Evolutionary conservation across 129 eudicot genomes (phyloP), one percentile per base, ranked within the genome.

Genomic region (Oenanthe sinensis): DNA sequence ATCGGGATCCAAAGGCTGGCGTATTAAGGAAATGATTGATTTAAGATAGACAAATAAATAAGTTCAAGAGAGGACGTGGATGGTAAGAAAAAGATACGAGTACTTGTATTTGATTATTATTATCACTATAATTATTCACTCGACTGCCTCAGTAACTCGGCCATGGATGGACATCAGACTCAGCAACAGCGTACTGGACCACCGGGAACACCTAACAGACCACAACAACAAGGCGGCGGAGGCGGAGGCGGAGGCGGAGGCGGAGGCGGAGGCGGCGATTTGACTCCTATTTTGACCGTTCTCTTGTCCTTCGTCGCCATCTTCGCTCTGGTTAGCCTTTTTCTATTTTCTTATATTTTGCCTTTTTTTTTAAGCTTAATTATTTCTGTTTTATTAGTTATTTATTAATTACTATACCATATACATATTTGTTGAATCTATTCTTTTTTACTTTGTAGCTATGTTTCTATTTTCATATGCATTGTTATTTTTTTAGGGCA

Each of bases 121-220:
- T 39, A 39, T 39, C 5, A 39, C 5, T 39, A 39, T 39, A 39
- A 14, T 13, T 30, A 67, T 67, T 67, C 19, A 55, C 65, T 55
- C 65, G 52, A 8, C 16, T 24, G 13, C 9, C 68, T n/a, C 68
- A 60, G 68, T 24, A 30, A 68, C 44, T 68, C 75, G n/a, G 47
- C 2, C 74, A 70, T 70, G 75, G 75, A 70, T 26, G 45, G 46
- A 70, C 75, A 60, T n/a, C 68, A 58, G 30, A n/a, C 65, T 58
- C 65, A 69, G 74, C 74, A 19, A 36, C 75, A 70, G 26, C 22
- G 47, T 37, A 70, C 75, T 3, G 45, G 45, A 3, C 46, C 75
- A 5, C 77, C 77, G 28, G 16, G 55, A 44, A 20, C 58, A 45
- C 15, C 48, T 40, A 45, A 45, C 37, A 2, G 17, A 50, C 58